Percentiles rank a stretch among this genome's conserved stretches.
These are phyloP conservation scores for Lodderomyces pseudojiufengensis DNA, from an alignment of 1,139 yeast species.

Conservation along the genomic window DNA sequence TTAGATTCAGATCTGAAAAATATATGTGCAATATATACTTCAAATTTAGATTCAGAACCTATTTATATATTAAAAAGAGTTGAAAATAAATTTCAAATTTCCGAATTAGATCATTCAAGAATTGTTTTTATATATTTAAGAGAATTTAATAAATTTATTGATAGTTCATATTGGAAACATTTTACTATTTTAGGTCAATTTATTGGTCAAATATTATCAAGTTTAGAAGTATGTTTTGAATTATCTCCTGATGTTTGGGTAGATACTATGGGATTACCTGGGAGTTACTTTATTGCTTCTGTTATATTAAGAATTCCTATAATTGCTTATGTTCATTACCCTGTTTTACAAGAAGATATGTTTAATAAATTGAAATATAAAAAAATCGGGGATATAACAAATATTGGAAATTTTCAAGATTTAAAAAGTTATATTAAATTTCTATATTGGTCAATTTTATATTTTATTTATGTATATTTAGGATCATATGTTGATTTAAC, in stretches of 20 bases:
- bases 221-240: conserved; percentile 65
- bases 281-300: conserved; percentile 57
- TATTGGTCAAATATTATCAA: conserved; percentile 66
- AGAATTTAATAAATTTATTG: conserved; percentile 57
- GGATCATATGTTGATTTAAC: conserved; percentile 68
- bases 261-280: conserved; percentile 94
- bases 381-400: conserved; percentile 17
- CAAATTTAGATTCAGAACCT: conserved; percentile 52
- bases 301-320: conserved; percentile 65
- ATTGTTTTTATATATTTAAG: conserved; percentile 69
- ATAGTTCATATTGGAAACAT: conserved; percentile 69
- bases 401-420: conserved; percentile 17
- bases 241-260: conserved; percentile 87
- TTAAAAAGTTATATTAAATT: conserved; percentile 41
- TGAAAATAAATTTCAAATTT: conserved; percentile 59
- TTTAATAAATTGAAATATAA: conserved; percentile 48
- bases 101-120: conserved; percentile 45
- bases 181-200: conserved; percentile 88
- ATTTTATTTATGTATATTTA: conserved; percentile 58
- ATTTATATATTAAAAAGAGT: conserved; percentile 59
- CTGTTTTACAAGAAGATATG: conserved; percentile 89
- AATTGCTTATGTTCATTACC: conserved; percentile 88
- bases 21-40: conserved; percentile 76
- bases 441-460: conserved; percentile 66
- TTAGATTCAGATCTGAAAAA: conserved; percentile 47